Evolutionary conservation across 306 rosid genomes (phyloP).

Genomic region (Citrullus colocynthis): DNA sequence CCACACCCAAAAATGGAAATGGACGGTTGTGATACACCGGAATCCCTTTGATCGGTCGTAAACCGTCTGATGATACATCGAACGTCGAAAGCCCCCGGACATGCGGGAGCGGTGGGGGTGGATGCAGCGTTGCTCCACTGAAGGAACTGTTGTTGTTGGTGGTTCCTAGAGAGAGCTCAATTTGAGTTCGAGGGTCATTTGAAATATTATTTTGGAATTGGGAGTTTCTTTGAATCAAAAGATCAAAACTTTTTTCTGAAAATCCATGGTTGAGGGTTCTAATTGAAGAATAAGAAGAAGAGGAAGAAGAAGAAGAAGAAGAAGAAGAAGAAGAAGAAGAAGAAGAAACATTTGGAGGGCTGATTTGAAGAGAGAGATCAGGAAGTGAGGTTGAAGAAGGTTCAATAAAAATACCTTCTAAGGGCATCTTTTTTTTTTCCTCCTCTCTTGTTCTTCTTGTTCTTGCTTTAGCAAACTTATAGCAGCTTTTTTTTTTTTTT

Average conservation of each 20-base stretch:
- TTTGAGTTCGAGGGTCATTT: slow-evolving; percentile 25
- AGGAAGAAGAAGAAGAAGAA: slow-evolving; percentile 8
- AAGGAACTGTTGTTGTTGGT: slow-evolving; percentile 16
- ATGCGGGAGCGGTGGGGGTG: slow-evolving; percentile 14
- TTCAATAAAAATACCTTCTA: slow-evolving; percentile 71
- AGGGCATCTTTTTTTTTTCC: slow-evolving; percentile 56
- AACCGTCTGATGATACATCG: slow-evolving; percentile 34
- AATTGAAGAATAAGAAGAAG: background rate
- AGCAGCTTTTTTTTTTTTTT: background rate
- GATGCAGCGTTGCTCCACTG: background rate
- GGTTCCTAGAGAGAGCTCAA: slow-evolving; percentile 62
- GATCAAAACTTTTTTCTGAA: slow-evolving; percentile 9
- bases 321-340: slow-evolving; percentile 21
- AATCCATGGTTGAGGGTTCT: slow-evolving; percentile 4
- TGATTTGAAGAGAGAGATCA: slow-evolving; percentile 89
- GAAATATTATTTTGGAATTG: slow-evolving; percentile 5
- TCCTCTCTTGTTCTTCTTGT: background rate
- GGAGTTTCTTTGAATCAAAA: slow-evolving; percentile 4
- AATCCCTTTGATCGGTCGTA: slow-evolving; percentile 76
- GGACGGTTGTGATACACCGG: slow-evolving; percentile 82
- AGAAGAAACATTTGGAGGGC: slow-evolving; percentile 44
- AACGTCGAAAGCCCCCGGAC: slow-evolving; percentile 39
- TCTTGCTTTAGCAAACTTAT: background rate
- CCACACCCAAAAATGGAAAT: slow-evolving; percentile 56
- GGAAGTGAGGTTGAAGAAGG: slow-evolving; percentile 46